Percentiles rank a stretch among this genome's conserved stretches.
Evolutionary conservation across 768 basidiomycete species (phyloP).

Genomic region (Russula virescens): DNA sequence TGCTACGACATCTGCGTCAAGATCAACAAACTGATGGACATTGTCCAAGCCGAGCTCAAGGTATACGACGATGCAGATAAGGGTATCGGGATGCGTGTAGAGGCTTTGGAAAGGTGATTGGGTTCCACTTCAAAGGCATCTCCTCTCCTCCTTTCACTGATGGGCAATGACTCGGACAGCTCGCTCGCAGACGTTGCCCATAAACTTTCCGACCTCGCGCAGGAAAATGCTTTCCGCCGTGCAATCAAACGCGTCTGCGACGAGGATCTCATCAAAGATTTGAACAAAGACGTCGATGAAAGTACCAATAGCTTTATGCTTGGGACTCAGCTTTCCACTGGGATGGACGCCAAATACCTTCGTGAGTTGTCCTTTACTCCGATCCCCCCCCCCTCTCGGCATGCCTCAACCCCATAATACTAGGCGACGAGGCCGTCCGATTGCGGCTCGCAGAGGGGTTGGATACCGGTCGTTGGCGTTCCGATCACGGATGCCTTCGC

Average conservation of each 20-base stretch:
- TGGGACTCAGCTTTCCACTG: constrained; percentile 16
- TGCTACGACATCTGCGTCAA: constrained; percentile 17
- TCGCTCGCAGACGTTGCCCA: constrained; percentile 10
- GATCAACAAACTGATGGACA: constrained; percentile 11
- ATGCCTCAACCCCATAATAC: neutral
- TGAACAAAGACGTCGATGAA: constrained; percentile 12
- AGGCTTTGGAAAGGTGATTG: constrained; percentile 5
- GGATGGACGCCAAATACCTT: constrained; percentile 12
- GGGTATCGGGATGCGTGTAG: constrained; percentile 3
- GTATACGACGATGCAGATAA: constrained; percentile 9
- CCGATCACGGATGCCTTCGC: constrained; percentile 13
- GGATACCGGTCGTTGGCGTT: constrained; percentile 16
- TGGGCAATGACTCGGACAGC: neutral
- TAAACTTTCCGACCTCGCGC: constrained; percentile 12
- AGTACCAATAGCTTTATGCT: constrained; percentile 9
- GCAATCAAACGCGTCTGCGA: constrained; percentile 16
- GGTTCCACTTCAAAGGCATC: no score
- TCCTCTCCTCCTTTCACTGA: neutral
- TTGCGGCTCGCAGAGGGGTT: constrained; percentile 9
- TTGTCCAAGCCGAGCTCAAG: constrained; percentile 12
- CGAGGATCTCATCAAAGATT: constrained; percentile 9
- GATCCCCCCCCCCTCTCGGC: neutral
- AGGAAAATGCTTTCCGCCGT: constrained; percentile 17
- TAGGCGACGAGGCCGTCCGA: constrained; percentile 15
- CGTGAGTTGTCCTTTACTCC: constrained; percentile 1